A percentile compares a stretch with the other conserved stretches of the same genome.
Conservation (phyloP, 2,329 filamentous ascomycete genomes). For the Alternaria triticina region DNA sequence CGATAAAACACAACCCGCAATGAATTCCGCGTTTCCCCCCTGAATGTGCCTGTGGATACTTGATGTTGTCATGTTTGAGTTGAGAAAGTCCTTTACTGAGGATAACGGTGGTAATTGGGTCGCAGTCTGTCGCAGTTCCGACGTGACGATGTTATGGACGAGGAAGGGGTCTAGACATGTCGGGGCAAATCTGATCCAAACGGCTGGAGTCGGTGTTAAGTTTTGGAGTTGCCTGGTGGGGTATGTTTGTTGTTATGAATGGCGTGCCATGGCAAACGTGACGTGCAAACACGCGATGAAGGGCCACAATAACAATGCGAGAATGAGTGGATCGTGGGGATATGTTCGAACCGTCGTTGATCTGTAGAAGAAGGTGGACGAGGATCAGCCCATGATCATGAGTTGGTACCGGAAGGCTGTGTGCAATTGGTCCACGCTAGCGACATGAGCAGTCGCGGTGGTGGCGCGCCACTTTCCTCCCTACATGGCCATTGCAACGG, state of each 20-base stretch:
- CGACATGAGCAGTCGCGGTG: not conserved
- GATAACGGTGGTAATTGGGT: not conserved
- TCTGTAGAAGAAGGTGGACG: not conserved
- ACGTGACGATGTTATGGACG: not conserved
- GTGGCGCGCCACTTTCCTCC: not conserved
- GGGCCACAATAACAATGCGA: not conserved
- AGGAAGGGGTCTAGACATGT: not conserved
- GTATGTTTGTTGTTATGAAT: not conserved
- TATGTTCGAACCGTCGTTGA: not conserved
- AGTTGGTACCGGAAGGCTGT: not conserved
- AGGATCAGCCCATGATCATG: not conserved
- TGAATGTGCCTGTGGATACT: constrained; percentile 6
- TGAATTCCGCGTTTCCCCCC: constrained; percentile 4
- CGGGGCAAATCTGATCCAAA: not conserved
- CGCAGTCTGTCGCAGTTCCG: not conserved
- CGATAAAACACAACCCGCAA: constrained; percentile 4
- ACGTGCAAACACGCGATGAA: not conserved
- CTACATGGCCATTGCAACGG: not conserved
- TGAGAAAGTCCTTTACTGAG: not conserved
- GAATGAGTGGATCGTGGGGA: not conserved
- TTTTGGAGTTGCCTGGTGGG: not conserved
- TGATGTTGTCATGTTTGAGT: not conserved
- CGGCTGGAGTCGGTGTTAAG: not conserved
- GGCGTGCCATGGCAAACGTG: not conserved
- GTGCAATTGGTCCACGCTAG: not conserved